Conservation (phyloP, 1,284 basidiomycete species). For the Inonotus hispidus region DNA sequence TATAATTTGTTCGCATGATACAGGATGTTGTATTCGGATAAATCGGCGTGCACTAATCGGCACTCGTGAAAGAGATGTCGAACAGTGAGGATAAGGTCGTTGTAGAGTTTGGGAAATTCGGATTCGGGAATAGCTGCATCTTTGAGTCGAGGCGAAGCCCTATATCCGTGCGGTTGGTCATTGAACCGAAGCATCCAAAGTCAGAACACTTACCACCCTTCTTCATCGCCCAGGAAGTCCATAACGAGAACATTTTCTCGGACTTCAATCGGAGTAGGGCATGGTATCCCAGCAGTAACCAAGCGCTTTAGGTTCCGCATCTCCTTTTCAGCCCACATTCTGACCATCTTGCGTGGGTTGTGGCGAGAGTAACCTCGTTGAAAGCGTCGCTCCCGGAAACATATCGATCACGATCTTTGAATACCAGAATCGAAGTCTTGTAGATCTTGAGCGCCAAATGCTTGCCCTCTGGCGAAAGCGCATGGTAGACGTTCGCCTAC, state of each 20-base stretch:
- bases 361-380: slow-evolving; percentile 86
- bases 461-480: slow-evolving; percentile 53
- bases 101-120: slow-evolving; percentile 63
- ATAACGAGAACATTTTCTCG: slow-evolving; percentile 97
- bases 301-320: slow-evolving; percentile 92
- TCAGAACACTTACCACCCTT: slow-evolving; percentile 62
- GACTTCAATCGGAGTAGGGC: slow-evolving; percentile 88
- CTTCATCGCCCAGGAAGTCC: slow-evolving; percentile 82
- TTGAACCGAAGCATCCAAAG: not conserved
- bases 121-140: slow-evolving; percentile 68
- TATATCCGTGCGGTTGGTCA: slow-evolving; percentile 27
- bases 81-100: slow-evolving; percentile 75
- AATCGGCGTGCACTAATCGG: slow-evolving; percentile 94
- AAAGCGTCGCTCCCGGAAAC: slow-evolving; percentile 93
- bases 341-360: slow-evolving; percentile 98
- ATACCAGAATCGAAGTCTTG: slow-evolving; percentile 96
- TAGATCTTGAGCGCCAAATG: slow-evolving; percentile 95
- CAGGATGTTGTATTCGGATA: slow-evolving; percentile 98
- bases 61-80: slow-evolving; percentile 88
- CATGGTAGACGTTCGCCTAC: slow-evolving; percentile 93
- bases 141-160: slow-evolving; percentile 88
- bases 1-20: slow-evolving; percentile 79
- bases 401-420: slow-evolving; percentile 96
- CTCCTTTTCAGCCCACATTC: slow-evolving; percentile 99
- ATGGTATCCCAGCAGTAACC: slow-evolving; percentile 74